Evolutionary conservation across 2,329 filamentous ascomycete species (phyloP).

Genomic region (Aspergillus chevalieri): DNA sequence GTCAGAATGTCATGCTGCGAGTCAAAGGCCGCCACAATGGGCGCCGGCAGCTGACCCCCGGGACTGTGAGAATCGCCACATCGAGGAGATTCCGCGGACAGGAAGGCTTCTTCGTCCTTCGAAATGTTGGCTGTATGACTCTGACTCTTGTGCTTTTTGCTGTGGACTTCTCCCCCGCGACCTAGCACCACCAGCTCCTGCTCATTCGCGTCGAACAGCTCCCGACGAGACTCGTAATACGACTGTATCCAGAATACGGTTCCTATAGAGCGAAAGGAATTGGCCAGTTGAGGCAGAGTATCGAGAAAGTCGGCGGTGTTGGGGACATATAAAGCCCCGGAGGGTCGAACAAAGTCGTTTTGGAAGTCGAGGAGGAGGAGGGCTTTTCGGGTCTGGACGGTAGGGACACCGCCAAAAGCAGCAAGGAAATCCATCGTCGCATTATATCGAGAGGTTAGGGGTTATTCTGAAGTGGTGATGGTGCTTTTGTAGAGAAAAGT

Average conservation of each 20-base stretch:
- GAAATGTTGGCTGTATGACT: slow-evolving; percentile 1
- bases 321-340: slow-evolving; percentile 61
- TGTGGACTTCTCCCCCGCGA: slow-evolving; percentile 24
- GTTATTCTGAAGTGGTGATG: background rate
- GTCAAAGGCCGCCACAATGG: slow-evolving; percentile 46
- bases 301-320: slow-evolving; percentile 61
- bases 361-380: slow-evolving; percentile 82
- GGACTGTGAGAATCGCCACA: slow-evolving; percentile 37
- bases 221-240: slow-evolving; percentile 59
- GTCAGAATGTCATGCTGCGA: slow-evolving; percentile 48
- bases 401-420: slow-evolving; percentile 32
- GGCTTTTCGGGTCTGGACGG: slow-evolving; percentile 58
- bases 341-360: slow-evolving; percentile 72
- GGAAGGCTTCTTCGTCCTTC: slow-evolving; percentile 39
- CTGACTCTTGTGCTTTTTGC: slow-evolving; percentile 5
- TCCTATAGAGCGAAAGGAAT: slow-evolving; percentile 65
- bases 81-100: slow-evolving; percentile 26
- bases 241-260: slow-evolving; percentile 81
- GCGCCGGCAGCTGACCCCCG: slow-evolving; percentile 47
- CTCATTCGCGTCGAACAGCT: slow-evolving; percentile 47
- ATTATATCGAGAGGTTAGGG: background rate
- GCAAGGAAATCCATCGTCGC: slow-evolving; percentile 27
- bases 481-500: too few relatives aligned
- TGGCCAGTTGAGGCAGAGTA: slow-evolving; percentile 59
- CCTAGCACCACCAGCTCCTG: slow-evolving; percentile 42